Evolutionary conservation across 2,329 filamentous ascomycete genomes (phyloP).

Genomic region (Pseudogymnoascus sp.): DNA sequence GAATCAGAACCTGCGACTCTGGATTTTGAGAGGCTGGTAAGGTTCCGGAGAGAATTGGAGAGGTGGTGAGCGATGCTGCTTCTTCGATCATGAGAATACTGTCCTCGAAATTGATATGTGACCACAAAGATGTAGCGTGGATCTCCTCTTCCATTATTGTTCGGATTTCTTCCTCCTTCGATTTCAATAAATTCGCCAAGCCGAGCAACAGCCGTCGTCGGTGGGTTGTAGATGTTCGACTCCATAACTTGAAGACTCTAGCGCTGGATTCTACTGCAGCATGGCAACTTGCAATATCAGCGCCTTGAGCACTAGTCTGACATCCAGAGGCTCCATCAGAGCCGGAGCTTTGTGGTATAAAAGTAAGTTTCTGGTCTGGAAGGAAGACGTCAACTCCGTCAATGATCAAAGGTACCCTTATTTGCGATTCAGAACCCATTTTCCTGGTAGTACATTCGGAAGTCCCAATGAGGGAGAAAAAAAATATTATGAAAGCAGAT

Average conservation of each 20-base stretch:
- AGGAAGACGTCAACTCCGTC: background rate
- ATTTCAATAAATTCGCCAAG: conserved; percentile 8
- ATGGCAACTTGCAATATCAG: conserved; percentile 2
- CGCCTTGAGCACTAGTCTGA: background rate
- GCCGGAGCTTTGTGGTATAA: background rate
- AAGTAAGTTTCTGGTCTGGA: background rate
- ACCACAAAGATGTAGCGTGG: conserved; percentile 4
- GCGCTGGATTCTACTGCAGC: conserved; percentile 12
- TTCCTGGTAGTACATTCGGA: background rate
- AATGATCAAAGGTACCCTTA: background rate
- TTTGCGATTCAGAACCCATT: background rate
- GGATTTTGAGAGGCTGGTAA: background rate
- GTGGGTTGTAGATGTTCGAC: background rate
- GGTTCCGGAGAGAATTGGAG: background rate
- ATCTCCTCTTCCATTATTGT: conserved; percentile 14
- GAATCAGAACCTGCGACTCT: conserved; percentile 11
- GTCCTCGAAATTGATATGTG: conserved; percentile 13
- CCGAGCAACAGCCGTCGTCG: conserved; percentile 9
- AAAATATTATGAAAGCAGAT: background rate
- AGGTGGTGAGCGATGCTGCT: conserved; percentile 12
- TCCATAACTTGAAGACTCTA: conserved; percentile 11
- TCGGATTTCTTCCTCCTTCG: conserved; percentile 6
- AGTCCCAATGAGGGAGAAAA: background rate
- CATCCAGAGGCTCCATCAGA: background rate
- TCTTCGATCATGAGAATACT: conserved; percentile 12